A percentile compares a stretch with the other conserved stretches of the same genome.
Conservation (phyloP, 768 basidiomycete genomes). For the Ramaria sp. region DNA sequence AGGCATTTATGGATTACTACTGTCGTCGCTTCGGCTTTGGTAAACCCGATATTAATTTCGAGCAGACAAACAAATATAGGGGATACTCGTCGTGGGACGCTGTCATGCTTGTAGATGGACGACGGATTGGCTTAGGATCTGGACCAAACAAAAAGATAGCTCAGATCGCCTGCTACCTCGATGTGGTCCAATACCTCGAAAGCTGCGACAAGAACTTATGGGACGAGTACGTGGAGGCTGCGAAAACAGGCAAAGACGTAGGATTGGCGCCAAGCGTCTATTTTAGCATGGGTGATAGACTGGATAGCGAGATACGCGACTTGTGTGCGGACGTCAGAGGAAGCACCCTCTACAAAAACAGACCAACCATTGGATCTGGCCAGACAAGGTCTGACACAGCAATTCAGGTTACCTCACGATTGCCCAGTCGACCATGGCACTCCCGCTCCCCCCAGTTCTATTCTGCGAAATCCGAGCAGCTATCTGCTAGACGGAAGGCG, state of each 20-base stretch:
- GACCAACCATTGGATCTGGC: slow-evolving; percentile 30
- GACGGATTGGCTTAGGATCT: slow-evolving; percentile 73
- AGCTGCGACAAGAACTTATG: slow-evolving; percentile 75
- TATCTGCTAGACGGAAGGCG: slow-evolving; percentile 40
- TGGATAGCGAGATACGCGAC: slow-evolving; percentile 64
- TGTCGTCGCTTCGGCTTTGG: slow-evolving; percentile 69
- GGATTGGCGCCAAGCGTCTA: slow-evolving; percentile 60
- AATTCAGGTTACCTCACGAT: slow-evolving; percentile 1
- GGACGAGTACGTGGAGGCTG: slow-evolving; percentile 53
- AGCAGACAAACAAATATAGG: slow-evolving; percentile 19
- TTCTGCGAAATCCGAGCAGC: slow-evolving; percentile 44
- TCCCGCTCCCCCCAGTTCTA: slow-evolving; percentile 14
- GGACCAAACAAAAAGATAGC: slow-evolving; percentile 64
- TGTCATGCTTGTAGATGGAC: slow-evolving; percentile 62
- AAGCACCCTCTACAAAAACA: slow-evolving; percentile 55
- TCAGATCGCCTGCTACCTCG: slow-evolving; percentile 65
- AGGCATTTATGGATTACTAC: slow-evolving; percentile 93
- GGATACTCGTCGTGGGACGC: slow-evolving; percentile 49
- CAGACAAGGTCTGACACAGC: slow-evolving; percentile 10
- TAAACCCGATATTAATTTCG: slow-evolving; percentile 58
- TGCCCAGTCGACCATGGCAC: not conserved
- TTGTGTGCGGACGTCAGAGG: slow-evolving; percentile 56
- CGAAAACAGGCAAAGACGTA: slow-evolving; percentile 55
- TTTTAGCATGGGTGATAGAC: slow-evolving; percentile 49
- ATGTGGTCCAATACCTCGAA: slow-evolving; percentile 81